Evolutionary conservation across 1,139 yeast species (phyloP), one percentile per base, ranked within the genome.

Genomic region (Yamadazyma aaseri): DNA sequence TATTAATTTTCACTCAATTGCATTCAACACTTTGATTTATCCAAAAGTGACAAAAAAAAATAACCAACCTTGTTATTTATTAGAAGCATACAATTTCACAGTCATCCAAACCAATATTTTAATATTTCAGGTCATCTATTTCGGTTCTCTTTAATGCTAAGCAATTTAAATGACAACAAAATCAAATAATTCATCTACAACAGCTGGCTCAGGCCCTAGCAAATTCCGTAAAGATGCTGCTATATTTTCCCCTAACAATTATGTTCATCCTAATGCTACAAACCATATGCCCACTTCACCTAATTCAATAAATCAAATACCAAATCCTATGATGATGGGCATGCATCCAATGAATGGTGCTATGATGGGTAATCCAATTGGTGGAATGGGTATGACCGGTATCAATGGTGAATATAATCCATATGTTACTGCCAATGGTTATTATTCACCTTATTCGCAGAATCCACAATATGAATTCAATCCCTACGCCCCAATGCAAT

Each of bases 141-240:
- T 16, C 18, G 20, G 14, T 16, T 10, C 9, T 25, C 7, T 26
- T 33, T 31, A 21, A 33, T 37, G 38, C 21, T 27, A 31, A 33
- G 25, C 25, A 26, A 26, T 17, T 17, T 32, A 21, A 31, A 46
- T 46, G 50, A 40, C 46, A 15, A 39, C 46, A 11, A 44, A 42
- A 33, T 36, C 46, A 28, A 45, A 32, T 33, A 31, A 31, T 20
- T 20, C 33, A 14, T 12, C 27, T 5, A 35, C 22, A 20, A 26
- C 39, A 7, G 38, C 24, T 32, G 38, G 40, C 10, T 29, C 62
- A 29, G 67, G 69, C 15, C 59, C 68, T 33, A 59, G 57, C 44
- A 64, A 71, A 36, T 66, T 66, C 47, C 67, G 71, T 44, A 60
- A 65, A 32, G 71, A 65, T 50, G 71, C 71, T 20, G 66, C 67